phyloP scores from a whole-genome alignment of 108 stramenopile genomes.

The Fragilariopsis cylindrus region DNA sequence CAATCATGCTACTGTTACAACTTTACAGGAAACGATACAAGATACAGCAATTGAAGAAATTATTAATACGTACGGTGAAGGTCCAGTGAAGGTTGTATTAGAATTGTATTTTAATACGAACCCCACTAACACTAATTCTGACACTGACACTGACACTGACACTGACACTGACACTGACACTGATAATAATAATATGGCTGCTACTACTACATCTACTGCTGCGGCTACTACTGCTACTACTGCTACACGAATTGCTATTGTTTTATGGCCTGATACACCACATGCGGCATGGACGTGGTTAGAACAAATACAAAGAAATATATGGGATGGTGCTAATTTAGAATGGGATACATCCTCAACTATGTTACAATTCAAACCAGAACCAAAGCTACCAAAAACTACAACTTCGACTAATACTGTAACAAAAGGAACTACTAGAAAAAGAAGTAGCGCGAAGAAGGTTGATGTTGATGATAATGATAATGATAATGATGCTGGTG shows the following conservation, averaged over 20 bases:
- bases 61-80: constrained; percentile 38
- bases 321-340: constrained; percentile 38
- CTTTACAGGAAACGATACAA: constrained; percentile 34
- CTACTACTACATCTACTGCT: not conserved
- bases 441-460: no score
- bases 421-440: no score
- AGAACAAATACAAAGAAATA: constrained; percentile 38
- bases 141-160: not conserved
- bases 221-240: not conserved
- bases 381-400: not conserved
- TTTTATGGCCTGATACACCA: constrained; percentile 50
- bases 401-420: no score
- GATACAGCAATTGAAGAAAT: constrained; percentile 23
- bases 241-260: constrained; percentile 22
- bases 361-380: constrained; percentile 12
- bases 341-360: constrained; percentile 9
- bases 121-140: not conserved
- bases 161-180: not conserved
- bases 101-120: constrained; percentile 24
- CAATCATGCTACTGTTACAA: constrained; percentile 21
- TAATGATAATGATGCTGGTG: constrained; percentile 1
- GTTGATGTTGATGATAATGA: no score
- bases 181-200: not conserved
- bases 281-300: constrained; percentile 49
- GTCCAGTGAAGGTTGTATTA: constrained; percentile 41